Conservation (phyloP, 768 basidiomycete species). For the Fibroporia radiculosa region DNA sequence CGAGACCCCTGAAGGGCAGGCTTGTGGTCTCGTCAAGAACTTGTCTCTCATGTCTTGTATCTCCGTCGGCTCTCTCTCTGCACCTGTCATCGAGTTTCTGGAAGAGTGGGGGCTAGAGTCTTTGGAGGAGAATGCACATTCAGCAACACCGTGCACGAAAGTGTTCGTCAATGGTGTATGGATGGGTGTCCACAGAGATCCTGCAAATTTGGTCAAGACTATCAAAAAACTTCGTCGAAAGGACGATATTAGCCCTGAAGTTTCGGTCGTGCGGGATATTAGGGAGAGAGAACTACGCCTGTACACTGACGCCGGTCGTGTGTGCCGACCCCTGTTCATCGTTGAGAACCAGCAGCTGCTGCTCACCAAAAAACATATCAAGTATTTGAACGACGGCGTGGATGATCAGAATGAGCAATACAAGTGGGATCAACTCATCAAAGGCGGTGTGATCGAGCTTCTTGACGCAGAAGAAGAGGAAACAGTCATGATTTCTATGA, state of each 20-base stretch:
- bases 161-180: constrained; percentile 99
- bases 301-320: constrained; percentile 95
- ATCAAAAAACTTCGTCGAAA: constrained; percentile 88
- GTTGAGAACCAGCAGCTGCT: constrained; percentile 86
- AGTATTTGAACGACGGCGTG: constrained; percentile 52
- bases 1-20: constrained; percentile 99
- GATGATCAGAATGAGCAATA: constrained; percentile 63
- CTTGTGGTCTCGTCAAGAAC: constrained; percentile 98
- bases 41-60: constrained; percentile 96
- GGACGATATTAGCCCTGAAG: constrained; percentile 93
- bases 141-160: constrained; percentile 79
- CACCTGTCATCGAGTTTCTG: constrained; percentile 95
- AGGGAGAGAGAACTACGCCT: constrained; percentile 90
- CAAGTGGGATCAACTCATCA: constrained; percentile 81
- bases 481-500: constrained; percentile 99
- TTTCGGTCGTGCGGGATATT: constrained; percentile 96
- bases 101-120: constrained; percentile 98
- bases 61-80: constrained; percentile 93
- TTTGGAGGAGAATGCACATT: constrained; percentile 87
- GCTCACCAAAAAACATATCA: constrained; percentile 79
- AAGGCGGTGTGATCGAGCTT: constrained; percentile 85
- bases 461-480: constrained; percentile 99
- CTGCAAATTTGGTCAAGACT: constrained; percentile 85
- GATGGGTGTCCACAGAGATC: constrained; percentile 98
- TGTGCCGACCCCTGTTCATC: constrained; percentile 95